These are phyloP conservation scores for Epichloe baconii DNA, from an alignment of 2,329 filamentous ascomycete genomes.

Conservation along the genomic window DNA sequence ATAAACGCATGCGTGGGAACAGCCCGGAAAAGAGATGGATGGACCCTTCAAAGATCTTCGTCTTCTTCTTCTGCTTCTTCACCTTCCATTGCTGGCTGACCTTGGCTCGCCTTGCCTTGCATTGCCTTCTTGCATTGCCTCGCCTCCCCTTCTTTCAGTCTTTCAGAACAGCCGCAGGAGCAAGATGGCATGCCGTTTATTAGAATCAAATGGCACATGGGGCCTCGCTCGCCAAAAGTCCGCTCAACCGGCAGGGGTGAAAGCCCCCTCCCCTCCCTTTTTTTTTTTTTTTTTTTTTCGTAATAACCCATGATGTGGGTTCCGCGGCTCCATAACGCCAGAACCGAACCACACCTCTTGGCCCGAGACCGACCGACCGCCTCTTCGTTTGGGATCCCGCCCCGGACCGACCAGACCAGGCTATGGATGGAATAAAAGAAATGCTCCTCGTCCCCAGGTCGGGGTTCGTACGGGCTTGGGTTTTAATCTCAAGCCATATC, in stretches of 20 bases:
- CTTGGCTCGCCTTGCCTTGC: not conserved
- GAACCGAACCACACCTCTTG: constrained; percentile 1
- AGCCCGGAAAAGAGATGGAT: not conserved
- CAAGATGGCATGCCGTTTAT: too few relatives aligned
- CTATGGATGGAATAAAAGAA: not conserved
- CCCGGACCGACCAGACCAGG: not conserved
- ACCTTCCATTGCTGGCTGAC: not conserved
- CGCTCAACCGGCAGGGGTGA: too few relatives aligned
- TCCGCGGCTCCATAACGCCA: constrained; percentile 5
- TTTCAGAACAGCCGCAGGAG: too few relatives aligned
- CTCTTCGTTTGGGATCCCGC: constrained; percentile 1
- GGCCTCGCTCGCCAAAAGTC: not conserved
- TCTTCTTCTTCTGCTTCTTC: not conserved
- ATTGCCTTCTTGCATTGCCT: too few relatives aligned
- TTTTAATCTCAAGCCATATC: not conserved
- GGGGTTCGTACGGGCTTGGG: not conserved
- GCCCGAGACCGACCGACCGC: constrained; percentile 4
- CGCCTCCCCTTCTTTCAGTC: too few relatives aligned
- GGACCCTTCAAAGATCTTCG: not conserved
- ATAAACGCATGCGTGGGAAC: not conserved
- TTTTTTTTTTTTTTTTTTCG: not conserved
- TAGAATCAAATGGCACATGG: too few relatives aligned
- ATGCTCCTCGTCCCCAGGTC: not conserved
- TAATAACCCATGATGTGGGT: constrained; percentile 8
- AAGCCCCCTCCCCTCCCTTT: not conserved